Percentiles rank a stretch among this genome's conserved stretches.
Evolutionary conservation across 208 protist genomes (phyloP).

Genomic region (Leptomonas pyrrhocoris): DNA sequence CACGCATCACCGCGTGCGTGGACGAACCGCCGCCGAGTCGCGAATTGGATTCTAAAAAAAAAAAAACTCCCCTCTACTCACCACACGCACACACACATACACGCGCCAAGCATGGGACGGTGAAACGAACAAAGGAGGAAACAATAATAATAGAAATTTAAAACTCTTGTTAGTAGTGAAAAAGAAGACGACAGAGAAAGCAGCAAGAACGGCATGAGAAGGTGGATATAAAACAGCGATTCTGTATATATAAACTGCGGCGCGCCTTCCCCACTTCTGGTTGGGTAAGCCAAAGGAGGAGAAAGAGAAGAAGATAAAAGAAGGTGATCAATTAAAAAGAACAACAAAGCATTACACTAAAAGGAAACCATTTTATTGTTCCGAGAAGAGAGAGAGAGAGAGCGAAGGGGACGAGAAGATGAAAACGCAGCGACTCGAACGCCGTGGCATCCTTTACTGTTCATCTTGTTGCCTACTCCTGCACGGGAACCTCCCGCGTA

Average conservation of each 20-base stretch:
- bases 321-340: neutral
- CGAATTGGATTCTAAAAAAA: too few relatives aligned
- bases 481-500: too few relatives aligned
- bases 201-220: constrained; percentile 11
- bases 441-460: too few relatives aligned
- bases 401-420: too few relatives aligned
- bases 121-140: neutral
- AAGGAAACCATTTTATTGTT: too few relatives aligned
- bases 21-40: neutral
- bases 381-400: too few relatives aligned
- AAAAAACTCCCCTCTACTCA: neutral
- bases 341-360: neutral
- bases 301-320: neutral
- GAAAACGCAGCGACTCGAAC: too few relatives aligned
- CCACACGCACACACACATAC: neutral
- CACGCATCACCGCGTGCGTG: too few relatives aligned
- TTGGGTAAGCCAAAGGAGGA: neutral
- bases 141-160: neutral
- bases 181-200: constrained; percentile 4
- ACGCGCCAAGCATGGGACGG: neutral
- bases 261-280: neutral
- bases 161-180: neutral
- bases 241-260: neutral
- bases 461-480: too few relatives aligned
- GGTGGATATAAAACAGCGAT: neutral